Conservation (phyloP, 1,284 basidiomycete species). For the Peniophora sp. region DNA sequence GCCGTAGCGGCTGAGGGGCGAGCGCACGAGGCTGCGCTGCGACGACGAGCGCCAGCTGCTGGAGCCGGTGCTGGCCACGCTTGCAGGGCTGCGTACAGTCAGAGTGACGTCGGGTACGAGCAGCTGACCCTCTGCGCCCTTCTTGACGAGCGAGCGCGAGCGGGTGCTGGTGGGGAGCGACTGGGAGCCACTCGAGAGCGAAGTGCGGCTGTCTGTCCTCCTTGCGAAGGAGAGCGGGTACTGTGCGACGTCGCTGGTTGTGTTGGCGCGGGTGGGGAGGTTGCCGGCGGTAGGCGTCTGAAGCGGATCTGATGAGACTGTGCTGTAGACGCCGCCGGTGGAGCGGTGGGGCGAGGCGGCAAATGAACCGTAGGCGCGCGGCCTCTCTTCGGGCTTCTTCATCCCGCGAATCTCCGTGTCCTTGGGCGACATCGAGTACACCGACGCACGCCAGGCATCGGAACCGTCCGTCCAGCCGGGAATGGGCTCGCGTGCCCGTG, state of each 20-base stretch:
- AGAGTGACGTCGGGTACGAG: constrained; percentile 60
- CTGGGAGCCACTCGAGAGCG: constrained; percentile 21
- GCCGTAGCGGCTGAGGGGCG: constrained; percentile 30
- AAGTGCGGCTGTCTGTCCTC: constrained; percentile 41
- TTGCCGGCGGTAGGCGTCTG: constrained; percentile 19
- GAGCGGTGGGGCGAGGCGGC: constrained; percentile 40
- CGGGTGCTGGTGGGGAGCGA: constrained; percentile 24
- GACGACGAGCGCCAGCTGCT: constrained; percentile 14
- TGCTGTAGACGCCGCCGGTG: constrained; percentile 42
- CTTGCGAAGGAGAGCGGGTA: constrained; percentile 44
- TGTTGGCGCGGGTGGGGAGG: constrained; percentile 12
- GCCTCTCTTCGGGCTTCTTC: constrained; percentile 14
- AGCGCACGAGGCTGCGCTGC: constrained; percentile 22
- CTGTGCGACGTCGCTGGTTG: constrained; percentile 38
- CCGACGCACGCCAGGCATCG: constrained; percentile 52
- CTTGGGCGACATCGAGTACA: constrained; percentile 38
- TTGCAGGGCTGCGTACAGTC: constrained; percentile 22
- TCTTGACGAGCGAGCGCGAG: constrained; percentile 33
- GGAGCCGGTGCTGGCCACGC: constrained; percentile 14
- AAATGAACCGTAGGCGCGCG: constrained; percentile 33
- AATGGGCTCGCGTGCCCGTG: constrained; percentile 31
- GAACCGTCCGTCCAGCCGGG: constrained; percentile 67
- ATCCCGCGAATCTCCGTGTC: constrained; percentile 16
- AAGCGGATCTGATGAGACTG: constrained; percentile 23
- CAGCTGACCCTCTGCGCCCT: constrained; percentile 53